Conservation (phyloP, 805 yeast genomes). For the Ogataea trehaloabstinens region DNA sequence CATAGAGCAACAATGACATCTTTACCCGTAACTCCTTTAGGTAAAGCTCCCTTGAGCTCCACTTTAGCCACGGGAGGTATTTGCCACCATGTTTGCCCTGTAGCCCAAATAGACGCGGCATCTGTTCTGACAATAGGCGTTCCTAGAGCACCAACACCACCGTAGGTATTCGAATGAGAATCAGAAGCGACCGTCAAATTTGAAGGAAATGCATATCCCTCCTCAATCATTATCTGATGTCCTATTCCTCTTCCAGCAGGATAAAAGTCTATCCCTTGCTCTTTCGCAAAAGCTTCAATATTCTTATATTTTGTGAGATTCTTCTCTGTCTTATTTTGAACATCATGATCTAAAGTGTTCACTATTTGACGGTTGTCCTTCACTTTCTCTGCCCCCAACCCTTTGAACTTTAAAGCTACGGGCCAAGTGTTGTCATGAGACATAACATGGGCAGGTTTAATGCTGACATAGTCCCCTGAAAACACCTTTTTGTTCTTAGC, state of each 20-base stretch:
- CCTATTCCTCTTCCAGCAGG: constrained; percentile 99
- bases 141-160: constrained; percentile 94
- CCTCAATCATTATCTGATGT: constrained; percentile 98
- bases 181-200: constrained; percentile 95
- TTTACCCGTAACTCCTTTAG: constrained; percentile 89
- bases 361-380: constrained; percentile 89
- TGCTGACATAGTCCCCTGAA: constrained; percentile 93
- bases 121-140: constrained; percentile 98
- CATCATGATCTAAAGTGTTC: constrained; percentile 96
- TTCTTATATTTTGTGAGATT: constrained; percentile 84
- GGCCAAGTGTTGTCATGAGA: constrained; percentile 99
- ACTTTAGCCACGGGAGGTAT: constrained; percentile 98
- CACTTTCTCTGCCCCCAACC: constrained; percentile 84
- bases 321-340: constrained; percentile 87
- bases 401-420: constrained; percentile 93
- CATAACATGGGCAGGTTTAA: constrained; percentile 96
- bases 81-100: constrained; percentile 99
- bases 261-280: constrained; percentile 92
- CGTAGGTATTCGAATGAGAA: constrained; percentile 96
- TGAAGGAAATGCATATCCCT: constrained; percentile 96
- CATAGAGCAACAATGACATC: constrained; percentile 96
- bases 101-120: constrained; percentile 99
- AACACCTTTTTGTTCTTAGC: constrained; percentile 73
- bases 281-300: constrained; percentile 84
- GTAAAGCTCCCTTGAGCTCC: constrained; percentile 77